phyloP scores from a whole-genome alignment of 768 basidiomycete species.

The Termitomyces sp. region DNA sequence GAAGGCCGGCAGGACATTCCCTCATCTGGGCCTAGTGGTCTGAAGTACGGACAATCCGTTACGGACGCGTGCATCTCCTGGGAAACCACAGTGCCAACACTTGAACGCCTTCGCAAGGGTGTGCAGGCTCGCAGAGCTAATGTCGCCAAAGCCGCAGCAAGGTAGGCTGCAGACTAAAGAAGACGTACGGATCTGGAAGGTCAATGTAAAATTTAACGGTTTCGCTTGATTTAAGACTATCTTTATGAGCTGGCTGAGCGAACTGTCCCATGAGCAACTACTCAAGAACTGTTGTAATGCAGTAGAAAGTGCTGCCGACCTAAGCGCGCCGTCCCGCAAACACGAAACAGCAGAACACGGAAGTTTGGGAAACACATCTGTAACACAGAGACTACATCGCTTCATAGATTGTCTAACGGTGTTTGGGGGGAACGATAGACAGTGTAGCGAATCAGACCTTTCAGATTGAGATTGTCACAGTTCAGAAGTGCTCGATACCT shows the following conservation, averaged over 20 bases:
- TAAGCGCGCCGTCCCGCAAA: neutral
- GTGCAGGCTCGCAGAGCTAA: constrained; percentile 69
- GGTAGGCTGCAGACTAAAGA: neutral
- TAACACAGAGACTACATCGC: neutral
- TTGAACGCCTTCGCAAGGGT: constrained; percentile 84
- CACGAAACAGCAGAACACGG: neutral
- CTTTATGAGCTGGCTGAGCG: neutral
- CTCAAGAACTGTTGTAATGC: neutral
- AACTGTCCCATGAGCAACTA: neutral
- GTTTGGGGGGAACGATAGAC: no score
- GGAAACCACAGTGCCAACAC: constrained; percentile 75
- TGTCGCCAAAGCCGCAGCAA: constrained; percentile 26
- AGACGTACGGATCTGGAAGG: neutral
- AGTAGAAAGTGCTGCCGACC: neutral
- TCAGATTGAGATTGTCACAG: neutral
- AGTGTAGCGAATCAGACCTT: no score
- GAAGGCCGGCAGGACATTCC: constrained; percentile 88
- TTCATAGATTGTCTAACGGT: no score
- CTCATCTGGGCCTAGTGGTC: constrained; percentile 56
- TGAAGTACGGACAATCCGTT: constrained; percentile 82
- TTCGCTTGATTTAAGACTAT: neutral
- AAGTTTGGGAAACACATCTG: neutral
- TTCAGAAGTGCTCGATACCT: neutral
- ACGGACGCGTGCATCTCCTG: constrained; percentile 90
- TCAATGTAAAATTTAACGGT: neutral